Base-by-base conservation (phyloP, 2,329 filamentous ascomycete species). In the Phaeoacremonium minimum region DNA sequence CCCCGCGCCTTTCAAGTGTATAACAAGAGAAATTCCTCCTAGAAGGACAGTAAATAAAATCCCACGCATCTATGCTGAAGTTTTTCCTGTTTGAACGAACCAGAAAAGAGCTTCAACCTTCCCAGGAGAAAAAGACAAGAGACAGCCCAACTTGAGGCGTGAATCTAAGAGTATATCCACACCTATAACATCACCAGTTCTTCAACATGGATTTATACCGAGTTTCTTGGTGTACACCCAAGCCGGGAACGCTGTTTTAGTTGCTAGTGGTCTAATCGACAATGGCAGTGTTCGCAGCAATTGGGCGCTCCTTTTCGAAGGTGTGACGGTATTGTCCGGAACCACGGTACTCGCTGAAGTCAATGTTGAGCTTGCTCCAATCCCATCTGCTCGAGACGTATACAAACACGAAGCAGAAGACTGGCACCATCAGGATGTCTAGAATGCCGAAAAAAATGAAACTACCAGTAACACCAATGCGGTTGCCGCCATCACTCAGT, bases 381-480 rank as follows among this genome's bases (percentile, higher is more conserved):
- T 73, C 66, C 66, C 70, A 71, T 15, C 48, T 54, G 28, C 58
- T 51, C 5, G 64, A 56, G 8, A 68, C 47, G 46, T 60, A 40
- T 38, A 68, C 37, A 48, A 67, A 64, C 18, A 51, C 49, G 18
- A 64, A 52, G n/a, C 59, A 52, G 9, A 65, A 34, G 4, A 58
- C 56, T 7, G 67, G 67, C 3, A 70, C 38, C 38, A 69, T 49
- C 9, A 72, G 50, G 4, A 66, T 18, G 38, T 73, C 69, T 11
- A 73, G 56, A 18, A 71, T 51, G 18, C 69, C 69, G 42, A 67
- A 72, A 53, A 68, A 71, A 50, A 71, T 59, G 42, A 60, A 56
- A 15, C 51, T 55, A 7, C 58, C 52, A 2, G 64, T 68, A 30
- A 69, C 61, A 12, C 61, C 58, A 33, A 71, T 66, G 30, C 47